Percentiles rank a stretch among this genome's conserved stretches.
Conservation (phyloP, 2,329 filamentous ascomycete genomes). For the Beauveria scarabaeidicola region DNA sequence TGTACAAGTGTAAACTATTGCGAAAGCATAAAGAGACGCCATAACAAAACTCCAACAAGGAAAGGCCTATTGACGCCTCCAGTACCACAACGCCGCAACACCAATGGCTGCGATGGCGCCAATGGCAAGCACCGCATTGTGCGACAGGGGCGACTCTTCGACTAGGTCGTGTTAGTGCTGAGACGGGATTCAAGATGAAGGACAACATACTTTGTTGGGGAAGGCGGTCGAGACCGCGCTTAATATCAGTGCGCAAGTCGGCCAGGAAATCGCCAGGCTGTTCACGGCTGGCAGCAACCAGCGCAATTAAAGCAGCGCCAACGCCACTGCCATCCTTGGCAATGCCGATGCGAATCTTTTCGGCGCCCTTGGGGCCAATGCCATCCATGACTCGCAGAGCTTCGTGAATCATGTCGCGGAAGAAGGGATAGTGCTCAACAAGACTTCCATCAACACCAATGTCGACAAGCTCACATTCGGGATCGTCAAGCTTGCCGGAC, state of each 20-base stretch:
- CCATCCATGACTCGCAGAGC: slow-evolving; percentile 67
- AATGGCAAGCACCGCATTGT: slow-evolving; percentile 24
- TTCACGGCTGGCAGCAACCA: slow-evolving; percentile 68
- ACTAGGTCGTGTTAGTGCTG: slow-evolving; percentile 13
- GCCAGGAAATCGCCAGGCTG: slow-evolving; percentile 37
- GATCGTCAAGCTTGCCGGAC: slow-evolving; percentile 59
- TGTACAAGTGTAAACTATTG: slow-evolving; percentile 2
- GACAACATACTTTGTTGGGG: slow-evolving; percentile 23
- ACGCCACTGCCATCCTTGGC: slow-evolving; percentile 85
- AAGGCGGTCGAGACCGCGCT: slow-evolving; percentile 26
- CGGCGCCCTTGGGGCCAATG: slow-evolving; percentile 70
- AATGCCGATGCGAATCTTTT: slow-evolving; percentile 85
- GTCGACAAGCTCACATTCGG: slow-evolving; percentile 66
- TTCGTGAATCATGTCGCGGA: slow-evolving; percentile 80
- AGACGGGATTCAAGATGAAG: background rate
- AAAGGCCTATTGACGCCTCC: slow-evolving; percentile 18
- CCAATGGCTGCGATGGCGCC: slow-evolving; percentile 29
- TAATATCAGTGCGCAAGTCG: slow-evolving; percentile 32
- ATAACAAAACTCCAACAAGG: slow-evolving; percentile 8
- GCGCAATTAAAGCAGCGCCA: slow-evolving; percentile 86
- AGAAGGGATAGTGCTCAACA: slow-evolving; percentile 92
- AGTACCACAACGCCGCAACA: slow-evolving; percentile 31
- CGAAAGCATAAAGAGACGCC: slow-evolving; percentile 5
- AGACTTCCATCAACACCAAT: slow-evolving; percentile 91
- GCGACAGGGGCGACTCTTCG: slow-evolving; percentile 24